These are phyloP conservation scores for Cornus kousa DNA, from an alignment of 148 eudicot genomes.

Conservation along the genomic window DNA sequence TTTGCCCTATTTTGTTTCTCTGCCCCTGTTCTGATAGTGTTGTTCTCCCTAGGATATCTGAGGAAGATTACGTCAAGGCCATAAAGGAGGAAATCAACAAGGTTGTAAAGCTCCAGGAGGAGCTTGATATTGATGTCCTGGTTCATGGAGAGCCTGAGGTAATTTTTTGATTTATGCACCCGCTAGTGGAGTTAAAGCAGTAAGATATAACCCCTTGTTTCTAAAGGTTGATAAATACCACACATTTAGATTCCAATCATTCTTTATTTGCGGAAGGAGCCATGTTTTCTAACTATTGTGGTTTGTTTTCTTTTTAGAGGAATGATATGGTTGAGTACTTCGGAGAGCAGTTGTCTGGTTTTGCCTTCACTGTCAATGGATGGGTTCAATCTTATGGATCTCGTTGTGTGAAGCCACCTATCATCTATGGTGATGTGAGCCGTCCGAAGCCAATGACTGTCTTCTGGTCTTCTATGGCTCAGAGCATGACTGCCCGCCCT, in stretches of 20 bases:
- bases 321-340: constrained; percentile 35
- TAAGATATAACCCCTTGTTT: neutral
- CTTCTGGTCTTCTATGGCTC: constrained; percentile 30
- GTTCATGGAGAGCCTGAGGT: constrained; percentile 40
- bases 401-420: constrained; percentile 30
- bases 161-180: neutral
- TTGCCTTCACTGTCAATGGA: constrained; percentile 34
- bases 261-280: neutral
- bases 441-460: constrained; percentile 32
- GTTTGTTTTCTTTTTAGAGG: constrained; percentile 9
- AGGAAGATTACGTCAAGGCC: constrained; percentile 31
- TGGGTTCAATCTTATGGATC: constrained; percentile 37
- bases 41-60: constrained; percentile 20
- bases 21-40: neutral
- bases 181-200: neutral
- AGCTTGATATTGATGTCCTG: constrained; percentile 33
- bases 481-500: constrained; percentile 31
- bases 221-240: neutral
- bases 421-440: constrained; percentile 30
- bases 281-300: neutral
- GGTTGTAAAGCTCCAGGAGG: constrained; percentile 36
- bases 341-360: constrained; percentile 33
- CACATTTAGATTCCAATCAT: too few relatives aligned
- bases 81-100: constrained; percentile 33
- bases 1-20: neutral